Percentiles rank a stretch among this genome's conserved stretches.
Evolutionary conservation across 257 asterid genomes (phyloP).

Genomic region (Solanum bukasovii): DNA sequence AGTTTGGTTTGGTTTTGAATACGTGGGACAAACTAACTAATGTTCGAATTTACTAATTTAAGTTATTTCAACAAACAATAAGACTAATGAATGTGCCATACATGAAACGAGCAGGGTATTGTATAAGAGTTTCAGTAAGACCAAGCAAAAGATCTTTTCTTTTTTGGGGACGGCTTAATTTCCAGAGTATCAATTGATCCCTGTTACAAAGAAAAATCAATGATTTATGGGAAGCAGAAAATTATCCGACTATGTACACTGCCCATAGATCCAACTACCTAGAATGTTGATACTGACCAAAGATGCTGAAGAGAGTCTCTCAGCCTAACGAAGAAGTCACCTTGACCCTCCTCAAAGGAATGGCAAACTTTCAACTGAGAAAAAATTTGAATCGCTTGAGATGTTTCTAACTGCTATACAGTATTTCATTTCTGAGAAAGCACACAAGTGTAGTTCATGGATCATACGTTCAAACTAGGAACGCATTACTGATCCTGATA

Average conservation of each 20-base stretch:
- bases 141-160: neutral
- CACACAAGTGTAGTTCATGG: neutral
- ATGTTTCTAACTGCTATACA: neutral
- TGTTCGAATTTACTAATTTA: neutral
- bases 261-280: neutral
- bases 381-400: neutral
- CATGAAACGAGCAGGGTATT: neutral
- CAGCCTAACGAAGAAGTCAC: no score
- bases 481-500: slow-evolving; percentile 28
- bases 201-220: neutral
- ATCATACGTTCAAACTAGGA: neutral
- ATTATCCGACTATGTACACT: neutral
- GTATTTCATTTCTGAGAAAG: neutral
- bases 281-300: no score
- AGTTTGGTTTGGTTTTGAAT: no score
- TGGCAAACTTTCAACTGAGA: neutral
- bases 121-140: neutral
- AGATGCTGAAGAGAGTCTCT: no score
- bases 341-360: neutral
- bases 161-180: neutral
- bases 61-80: neutral
- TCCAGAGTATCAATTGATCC: neutral
- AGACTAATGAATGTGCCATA: neutral
- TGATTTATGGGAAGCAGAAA: neutral
- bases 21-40: neutral